Evolutionary conservation across 176 grass and related monocot species (phyloP).

Genomic region (Melocanna baccifera): DNA sequence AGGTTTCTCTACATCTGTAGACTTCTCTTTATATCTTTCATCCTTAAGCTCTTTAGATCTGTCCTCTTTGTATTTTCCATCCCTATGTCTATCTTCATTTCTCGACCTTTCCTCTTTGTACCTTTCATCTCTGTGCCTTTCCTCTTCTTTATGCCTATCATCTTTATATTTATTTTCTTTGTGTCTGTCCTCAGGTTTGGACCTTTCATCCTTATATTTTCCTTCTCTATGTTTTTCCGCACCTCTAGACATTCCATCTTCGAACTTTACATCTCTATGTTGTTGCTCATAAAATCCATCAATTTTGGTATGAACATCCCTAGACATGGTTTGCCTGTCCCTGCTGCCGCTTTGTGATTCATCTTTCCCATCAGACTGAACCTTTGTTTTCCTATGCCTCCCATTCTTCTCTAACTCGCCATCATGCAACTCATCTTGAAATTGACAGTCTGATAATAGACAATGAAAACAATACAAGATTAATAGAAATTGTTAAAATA

Average conservation of each 20-base stretch:
- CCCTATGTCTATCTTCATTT: conserved; percentile 31
- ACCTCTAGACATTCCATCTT: conserved; percentile 15
- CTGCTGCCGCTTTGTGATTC: conserved; percentile 3
- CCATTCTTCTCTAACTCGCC: conserved; percentile 28
- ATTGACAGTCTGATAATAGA: conserved; percentile 20
- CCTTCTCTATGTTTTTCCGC: conserved; percentile 2
- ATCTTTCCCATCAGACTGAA: conserved; percentile 33
- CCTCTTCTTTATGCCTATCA: conserved; percentile 24
- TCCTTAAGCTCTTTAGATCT: conserved; percentile 25
- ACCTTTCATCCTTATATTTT: conserved; percentile 23
- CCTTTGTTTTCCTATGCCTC: conserved; percentile 19
- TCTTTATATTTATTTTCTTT: conserved; percentile 17
- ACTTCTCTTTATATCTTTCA: conserved; percentile 44
- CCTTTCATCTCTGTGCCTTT: conserved; percentile 26
- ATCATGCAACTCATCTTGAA: conserved; percentile 29
- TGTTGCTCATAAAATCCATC: conserved; percentile 13
- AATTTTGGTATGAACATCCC: conserved; percentile 11
- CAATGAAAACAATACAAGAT: not conserved
- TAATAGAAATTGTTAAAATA: not conserved
- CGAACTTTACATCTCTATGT: conserved; percentile 14
- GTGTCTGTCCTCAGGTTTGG: not conserved
- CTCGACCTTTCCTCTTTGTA: conserved; percentile 33
- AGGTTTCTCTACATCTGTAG: conserved; percentile 24
- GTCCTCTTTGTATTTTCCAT: conserved; percentile 33
- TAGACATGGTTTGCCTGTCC: conserved; percentile 15